Base-by-base conservation (phyloP, 768 basidiomycete species). In the Cubamyces lactineus region DNA sequence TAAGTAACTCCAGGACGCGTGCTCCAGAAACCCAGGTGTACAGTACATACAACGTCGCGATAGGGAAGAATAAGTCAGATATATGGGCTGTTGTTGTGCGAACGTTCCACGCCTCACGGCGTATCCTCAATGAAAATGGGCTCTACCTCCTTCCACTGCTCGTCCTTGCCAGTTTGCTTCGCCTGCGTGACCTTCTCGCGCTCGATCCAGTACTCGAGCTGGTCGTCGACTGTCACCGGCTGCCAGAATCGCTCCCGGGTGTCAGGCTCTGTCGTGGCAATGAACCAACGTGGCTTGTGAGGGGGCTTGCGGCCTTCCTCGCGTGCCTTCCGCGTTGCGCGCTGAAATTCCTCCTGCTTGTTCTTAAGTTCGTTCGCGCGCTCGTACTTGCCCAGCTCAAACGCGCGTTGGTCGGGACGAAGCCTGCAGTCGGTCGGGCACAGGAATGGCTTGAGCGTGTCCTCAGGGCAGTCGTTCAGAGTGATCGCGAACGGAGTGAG, bases 401-500 rank as follows among this genome's bases (percentile, higher is more conserved):
- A 98, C 24, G 96, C 94, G 26, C 96, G 83, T 72, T 97, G 95
- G 72, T 98, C 96, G 0, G 94, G 94, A 0, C 96, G 85, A 26
- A 97, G 75, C 3, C 96, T 85, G 71, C 95, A 98, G 74, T 98
- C 96, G 2, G 96, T 98, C 1, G 93, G 92, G 28, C 88, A 87
- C 2, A 98, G 66, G 72, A 84, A 92, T 5, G 87, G 86, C 59
- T 79, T 79, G 13, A 98, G 77, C 2, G 83, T 83, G 11, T 86
- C 83, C 40, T 78, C 75, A 0, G 94, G 93, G 61, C 91, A 91
- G 71, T 96, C 87, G 70, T 98, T 98, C 62, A 97, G 78, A 0
- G 94, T 93, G 64, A 97, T 85, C 1, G 96, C 95, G 72, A 89
- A 98, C 0, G 95, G 96, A 0, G 96, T 96, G 21, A 98, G 83